A percentile compares a stretch with the other conserved stretches of the same genome.
phyloP scores from a whole-genome alignment of 2,329 filamentous ascomycete genomes.

The Podosphaera leucotricha region DNA sequence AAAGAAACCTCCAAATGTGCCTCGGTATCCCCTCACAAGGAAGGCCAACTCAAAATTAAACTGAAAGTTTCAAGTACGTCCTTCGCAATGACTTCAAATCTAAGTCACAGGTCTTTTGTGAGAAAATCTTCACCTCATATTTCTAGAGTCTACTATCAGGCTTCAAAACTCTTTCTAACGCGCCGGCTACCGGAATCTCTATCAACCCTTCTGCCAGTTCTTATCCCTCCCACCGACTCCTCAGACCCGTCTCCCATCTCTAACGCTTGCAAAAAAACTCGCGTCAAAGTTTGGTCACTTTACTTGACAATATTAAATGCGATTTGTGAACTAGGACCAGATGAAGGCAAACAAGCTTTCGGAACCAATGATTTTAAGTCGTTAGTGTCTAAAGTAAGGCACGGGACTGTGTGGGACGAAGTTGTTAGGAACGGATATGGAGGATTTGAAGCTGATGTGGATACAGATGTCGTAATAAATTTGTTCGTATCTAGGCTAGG shows the following conservation, averaged over 20 bases:
- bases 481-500: slow-evolving; percentile 28
- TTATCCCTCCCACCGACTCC: slow-evolving; percentile 32
- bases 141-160: slow-evolving; percentile 82
- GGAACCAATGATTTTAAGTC: slow-evolving; percentile 67
- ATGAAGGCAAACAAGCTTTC: slow-evolving; percentile 76
- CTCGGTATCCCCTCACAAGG: background rate
- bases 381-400: slow-evolving; percentile 61
- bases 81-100: background rate
- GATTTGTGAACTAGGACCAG: slow-evolving; percentile 65
- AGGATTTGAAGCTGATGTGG: slow-evolving; percentile 70
- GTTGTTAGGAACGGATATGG: slow-evolving; percentile 72
- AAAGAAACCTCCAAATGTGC: background rate
- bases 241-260: slow-evolving; percentile 40
- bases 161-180: slow-evolving; percentile 83
- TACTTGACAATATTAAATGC: slow-evolving; percentile 87
- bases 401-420: slow-evolving; percentile 86
- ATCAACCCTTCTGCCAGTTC: slow-evolving; percentile 56
- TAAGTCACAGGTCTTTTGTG: background rate
- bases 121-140: slow-evolving; percentile 39
- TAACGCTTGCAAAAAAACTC: slow-evolving; percentile 53
- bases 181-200: slow-evolving; percentile 78
- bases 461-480: slow-evolving; percentile 83
- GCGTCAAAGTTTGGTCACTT: slow-evolving; percentile 92
- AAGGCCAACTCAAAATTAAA: background rate
- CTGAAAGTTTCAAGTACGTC: background rate